Evolutionary conservation across 1,284 basidiomycete genomes (phyloP).

Genomic region (Heterobasidion parviporum): DNA sequence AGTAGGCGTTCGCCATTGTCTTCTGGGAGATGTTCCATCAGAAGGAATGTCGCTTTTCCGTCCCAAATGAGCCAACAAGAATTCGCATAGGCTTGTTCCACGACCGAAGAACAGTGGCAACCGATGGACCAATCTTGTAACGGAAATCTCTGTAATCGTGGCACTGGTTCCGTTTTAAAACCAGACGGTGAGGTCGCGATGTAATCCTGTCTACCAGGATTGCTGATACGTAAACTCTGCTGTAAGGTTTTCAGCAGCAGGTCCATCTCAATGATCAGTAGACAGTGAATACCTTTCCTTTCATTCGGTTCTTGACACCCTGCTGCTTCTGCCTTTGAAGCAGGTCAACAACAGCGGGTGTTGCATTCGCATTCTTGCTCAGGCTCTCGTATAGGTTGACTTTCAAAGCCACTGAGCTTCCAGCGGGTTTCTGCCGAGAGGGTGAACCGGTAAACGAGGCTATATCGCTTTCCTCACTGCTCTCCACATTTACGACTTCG

Average conservation of each 20-base stretch:
- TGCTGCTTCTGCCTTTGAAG: not conserved
- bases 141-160: not conserved
- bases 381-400: not conserved
- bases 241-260: too few relatives aligned
- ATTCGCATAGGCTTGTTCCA: not conserved
- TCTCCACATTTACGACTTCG: not conserved
- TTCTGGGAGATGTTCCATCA: not conserved
- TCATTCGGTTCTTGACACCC: not conserved
- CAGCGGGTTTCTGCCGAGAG: not conserved
- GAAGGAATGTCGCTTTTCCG: not conserved
- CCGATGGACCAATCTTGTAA: not conserved
- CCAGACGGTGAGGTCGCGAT: not conserved
- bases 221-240: too few relatives aligned
- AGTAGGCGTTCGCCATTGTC: too few relatives aligned
- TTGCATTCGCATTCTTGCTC: too few relatives aligned
- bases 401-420: not conserved
- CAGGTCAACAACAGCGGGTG: not conserved
- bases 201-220: not conserved
- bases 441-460: too few relatives aligned
- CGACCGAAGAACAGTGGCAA: not conserved
- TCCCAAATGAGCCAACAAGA: not conserved
- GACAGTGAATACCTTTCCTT: not conserved
- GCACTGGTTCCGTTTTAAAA: not conserved
- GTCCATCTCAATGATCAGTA: too few relatives aligned
- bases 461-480: too few relatives aligned